A percentile compares a stretch with the other conserved stretches of the same genome.
These are phyloP conservation scores for Arabidopsis lyrata DNA, from an alignment of 441 rosid genomes.

Conservation along the genomic window DNA sequence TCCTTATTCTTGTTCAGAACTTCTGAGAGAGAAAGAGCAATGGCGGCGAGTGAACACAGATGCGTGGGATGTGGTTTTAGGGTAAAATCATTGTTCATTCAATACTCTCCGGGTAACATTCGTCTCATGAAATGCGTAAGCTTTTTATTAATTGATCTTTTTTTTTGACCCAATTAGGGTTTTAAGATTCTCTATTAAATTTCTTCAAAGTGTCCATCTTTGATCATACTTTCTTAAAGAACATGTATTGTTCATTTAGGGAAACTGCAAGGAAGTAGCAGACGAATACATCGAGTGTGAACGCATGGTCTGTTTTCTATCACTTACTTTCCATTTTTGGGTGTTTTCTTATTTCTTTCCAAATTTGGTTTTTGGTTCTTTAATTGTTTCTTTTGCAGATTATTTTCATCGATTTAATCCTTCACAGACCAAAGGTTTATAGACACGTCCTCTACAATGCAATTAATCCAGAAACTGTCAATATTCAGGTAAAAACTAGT, in stretches of 20 bases:
- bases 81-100: slow-evolving; percentile 69
- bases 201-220: slow-evolving; percentile 31
- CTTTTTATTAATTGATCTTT: neutral
- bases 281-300: slow-evolving; percentile 88
- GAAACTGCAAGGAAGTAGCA: slow-evolving; percentile 73
- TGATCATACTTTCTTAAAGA: neutral
- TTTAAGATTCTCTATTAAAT: neutral
- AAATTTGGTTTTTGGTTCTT: neutral
- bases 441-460: slow-evolving; percentile 80
- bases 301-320: slow-evolving; percentile 60
- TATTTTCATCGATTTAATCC: slow-evolving; percentile 80
- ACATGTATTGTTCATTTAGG: slow-evolving; percentile 46
- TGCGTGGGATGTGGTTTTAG: slow-evolving; percentile 75
- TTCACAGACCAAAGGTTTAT: slow-evolving; percentile 79
- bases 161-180: slow-evolving; percentile 12
- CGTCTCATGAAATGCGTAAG: slow-evolving; percentile 88
- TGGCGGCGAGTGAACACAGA: slow-evolving; percentile 59
- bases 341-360: slow-evolving; percentile 7
- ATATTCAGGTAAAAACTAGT: slow-evolving; percentile 57
- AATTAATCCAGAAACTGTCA: slow-evolving; percentile 53
- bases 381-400: slow-evolving; percentile 53
- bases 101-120: slow-evolving; percentile 82
- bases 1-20: neutral
- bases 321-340: slow-evolving; percentile 34
- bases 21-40: neutral